A percentile compares a stretch with the other conserved stretches of the same genome.
phyloP scores from a whole-genome alignment of 805 yeast species.

The Candida sithepensis region DNA sequence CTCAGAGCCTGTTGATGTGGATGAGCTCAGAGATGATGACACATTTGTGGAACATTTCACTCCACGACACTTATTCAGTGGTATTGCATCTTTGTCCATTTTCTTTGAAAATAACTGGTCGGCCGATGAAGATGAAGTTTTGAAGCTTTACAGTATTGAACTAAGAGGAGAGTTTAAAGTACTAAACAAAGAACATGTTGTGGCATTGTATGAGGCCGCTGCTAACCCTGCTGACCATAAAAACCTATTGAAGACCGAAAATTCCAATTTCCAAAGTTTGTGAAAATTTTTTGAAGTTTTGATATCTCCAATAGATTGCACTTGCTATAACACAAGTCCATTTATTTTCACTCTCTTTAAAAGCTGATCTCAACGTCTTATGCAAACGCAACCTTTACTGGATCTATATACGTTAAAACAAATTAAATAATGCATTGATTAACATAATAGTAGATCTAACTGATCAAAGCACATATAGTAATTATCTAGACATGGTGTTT shows the following conservation, averaged over 20 bases:
- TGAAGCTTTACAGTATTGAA: constrained; percentile 67
- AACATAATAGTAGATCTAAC: no score
- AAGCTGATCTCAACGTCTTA: no score
- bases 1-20: constrained; percentile 14
- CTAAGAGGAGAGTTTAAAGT: constrained; percentile 68
- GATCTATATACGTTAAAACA: background rate
- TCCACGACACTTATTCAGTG: constrained; percentile 72
- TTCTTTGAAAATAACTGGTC: constrained; percentile 67
- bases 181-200: constrained; percentile 62
- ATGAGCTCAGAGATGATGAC: constrained; percentile 37
- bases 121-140: constrained; percentile 54
- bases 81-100: constrained; percentile 62
- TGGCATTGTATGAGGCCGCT: constrained; percentile 81
- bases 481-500: no score
- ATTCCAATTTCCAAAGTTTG: constrained; percentile 14
- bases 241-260: constrained; percentile 27
- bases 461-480: no score
- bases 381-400: no score
- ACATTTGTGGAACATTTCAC: constrained; percentile 78
- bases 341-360: no score
- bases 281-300: constrained; percentile 2
- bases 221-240: constrained; percentile 91
- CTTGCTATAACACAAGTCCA: no score
- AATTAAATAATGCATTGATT: no score
- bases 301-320: no score